These are phyloP conservation scores for Pisolithus albus DNA, from an alignment of 768 basidiomycete genomes.

Conservation along the genomic window DNA sequence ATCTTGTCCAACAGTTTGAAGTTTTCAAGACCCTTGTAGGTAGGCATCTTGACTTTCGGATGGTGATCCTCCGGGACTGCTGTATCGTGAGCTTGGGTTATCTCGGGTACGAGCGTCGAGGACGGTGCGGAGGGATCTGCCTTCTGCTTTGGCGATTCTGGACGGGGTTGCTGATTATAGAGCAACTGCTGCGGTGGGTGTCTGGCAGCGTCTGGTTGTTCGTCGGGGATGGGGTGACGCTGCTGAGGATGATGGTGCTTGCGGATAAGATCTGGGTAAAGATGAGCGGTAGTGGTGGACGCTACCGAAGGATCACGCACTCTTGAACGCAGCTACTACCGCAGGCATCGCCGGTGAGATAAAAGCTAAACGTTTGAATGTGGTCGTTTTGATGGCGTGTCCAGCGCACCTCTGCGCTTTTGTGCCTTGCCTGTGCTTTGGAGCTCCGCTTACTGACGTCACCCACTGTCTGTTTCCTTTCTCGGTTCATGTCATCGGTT, in stretches of 20 bases:
- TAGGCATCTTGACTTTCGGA: constrained; percentile 73
- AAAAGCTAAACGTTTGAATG: neutral
- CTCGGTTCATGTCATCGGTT: constrained; percentile 6
- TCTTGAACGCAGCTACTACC: constrained; percentile 86
- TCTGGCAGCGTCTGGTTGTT: constrained; percentile 15
- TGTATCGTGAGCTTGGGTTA: constrained; percentile 20
- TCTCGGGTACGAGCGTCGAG: constrained; percentile 17
- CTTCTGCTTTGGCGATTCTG: constrained; percentile 30
- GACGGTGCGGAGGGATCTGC: constrained; percentile 31
- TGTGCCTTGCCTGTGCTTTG: constrained; percentile 21
- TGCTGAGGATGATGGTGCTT: constrained; percentile 55
- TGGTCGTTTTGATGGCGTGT: constrained; percentile 5
- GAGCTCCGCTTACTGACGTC: constrained; percentile 32
- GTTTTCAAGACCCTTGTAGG: constrained; percentile 76
- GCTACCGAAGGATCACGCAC: constrained; percentile 34
- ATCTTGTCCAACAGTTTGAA: constrained; percentile 77
- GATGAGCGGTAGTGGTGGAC: constrained; percentile 16
- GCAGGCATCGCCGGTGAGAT: constrained; percentile 45
- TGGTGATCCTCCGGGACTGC: constrained; percentile 74
- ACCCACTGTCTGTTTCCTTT: constrained; percentile 10
- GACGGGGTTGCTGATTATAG: constrained; percentile 31
- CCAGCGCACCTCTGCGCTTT: constrained; percentile 19
- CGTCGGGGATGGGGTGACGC: constrained; percentile 32
- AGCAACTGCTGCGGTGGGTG: constrained; percentile 17
- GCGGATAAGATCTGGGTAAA: constrained; percentile 61